Base-by-base conservation (phyloP, 169 alveolate genomes). In the Cryptosporidium canis region DNA sequence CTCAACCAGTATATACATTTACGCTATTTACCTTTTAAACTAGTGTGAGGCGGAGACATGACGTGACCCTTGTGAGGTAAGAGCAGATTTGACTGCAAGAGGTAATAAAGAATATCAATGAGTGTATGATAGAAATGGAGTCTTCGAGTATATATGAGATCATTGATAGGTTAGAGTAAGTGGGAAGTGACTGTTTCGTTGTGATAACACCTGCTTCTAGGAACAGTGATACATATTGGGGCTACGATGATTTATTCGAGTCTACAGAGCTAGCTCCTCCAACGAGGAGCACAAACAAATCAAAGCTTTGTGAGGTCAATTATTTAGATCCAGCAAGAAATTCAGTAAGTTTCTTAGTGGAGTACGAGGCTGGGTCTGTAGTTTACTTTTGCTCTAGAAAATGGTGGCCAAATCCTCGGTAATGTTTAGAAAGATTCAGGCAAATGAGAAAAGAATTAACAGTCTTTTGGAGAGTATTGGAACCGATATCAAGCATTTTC, bases 121-220 rank as follows among this genome's bases (percentile, higher is more conserved):
- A 14, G 6, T 16, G 16, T 35, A 44, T 24, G 21, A 16, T 66
- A 16, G 21, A 70, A 6, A 70, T 70, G 84, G 84, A 70, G 31
- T 31, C 84, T 29, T 70, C 84, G 31, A 70, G 84, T 70, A 70
- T 70, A 51, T 70, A 70, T 70, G 84, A 70, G 55, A 70, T 70
- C n/a, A 70, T 70, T 70, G 84, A 70, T 21, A 70, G 29, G 24
- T 35, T 70, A 51, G 84, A 70, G 84, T 70, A 29, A 70, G 84
- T 47, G 43, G 3, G 18, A 0, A 61, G 12, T 14, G 12, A 33
- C 27, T 61, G 11, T 3, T 31, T 27, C n/a, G n/a, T 61, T 5
- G 27, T 31, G 33, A 61, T 8, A 33, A 16, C 1, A 1, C 27
- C 6, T n/a, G n/a, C n/a, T n/a, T 27, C 47, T 29, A 70, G 84